A percentile compares a stretch with the other conserved stretches of the same genome.
phyloP scores from a whole-genome alignment of 345 rosid species.

The Adansonia digitata region DNA sequence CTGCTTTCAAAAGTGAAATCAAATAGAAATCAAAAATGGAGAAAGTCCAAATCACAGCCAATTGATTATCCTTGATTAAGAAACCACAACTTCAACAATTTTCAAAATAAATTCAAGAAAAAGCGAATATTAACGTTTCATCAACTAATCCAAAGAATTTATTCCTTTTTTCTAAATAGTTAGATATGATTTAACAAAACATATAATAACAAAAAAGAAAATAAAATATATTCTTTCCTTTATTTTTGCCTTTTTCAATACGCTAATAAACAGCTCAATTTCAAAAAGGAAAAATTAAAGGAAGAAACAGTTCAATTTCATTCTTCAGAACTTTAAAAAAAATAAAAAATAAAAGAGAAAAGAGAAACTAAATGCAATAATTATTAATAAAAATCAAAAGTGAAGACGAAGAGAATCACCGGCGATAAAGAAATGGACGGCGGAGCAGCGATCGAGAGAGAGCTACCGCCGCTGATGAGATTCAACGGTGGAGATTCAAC shows the following conservation, averaged over 20 bases:
- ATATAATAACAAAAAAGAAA: background rate
- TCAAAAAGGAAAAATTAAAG: background rate
- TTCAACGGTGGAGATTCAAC: background rate
- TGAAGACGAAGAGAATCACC: slow-evolving; percentile 20
- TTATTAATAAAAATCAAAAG: background rate
- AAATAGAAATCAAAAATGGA: background rate
- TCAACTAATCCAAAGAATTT: background rate
- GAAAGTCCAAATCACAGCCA: background rate
- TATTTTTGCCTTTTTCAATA: background rate
- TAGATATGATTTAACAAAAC: background rate
- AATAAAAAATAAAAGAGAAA: background rate
- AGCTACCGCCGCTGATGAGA: slow-evolving; percentile 19
- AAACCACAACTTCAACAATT: background rate
- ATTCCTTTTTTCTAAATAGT: background rate
- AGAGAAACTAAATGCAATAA: background rate
- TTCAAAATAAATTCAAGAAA: background rate
- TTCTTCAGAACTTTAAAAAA: background rate
- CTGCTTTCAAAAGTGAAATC: background rate
- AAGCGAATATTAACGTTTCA: background rate
- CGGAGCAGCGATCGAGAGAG: slow-evolving; percentile 8
- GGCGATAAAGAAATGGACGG: slow-evolving; percentile 18
- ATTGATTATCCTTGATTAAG: background rate
- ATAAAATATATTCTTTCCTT: background rate
- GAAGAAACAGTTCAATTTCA: background rate
- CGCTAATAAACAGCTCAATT: background rate